Conservation (phyloP, 495 filamentous ascomycete species). For the Penicillium cataractarum region DNA sequence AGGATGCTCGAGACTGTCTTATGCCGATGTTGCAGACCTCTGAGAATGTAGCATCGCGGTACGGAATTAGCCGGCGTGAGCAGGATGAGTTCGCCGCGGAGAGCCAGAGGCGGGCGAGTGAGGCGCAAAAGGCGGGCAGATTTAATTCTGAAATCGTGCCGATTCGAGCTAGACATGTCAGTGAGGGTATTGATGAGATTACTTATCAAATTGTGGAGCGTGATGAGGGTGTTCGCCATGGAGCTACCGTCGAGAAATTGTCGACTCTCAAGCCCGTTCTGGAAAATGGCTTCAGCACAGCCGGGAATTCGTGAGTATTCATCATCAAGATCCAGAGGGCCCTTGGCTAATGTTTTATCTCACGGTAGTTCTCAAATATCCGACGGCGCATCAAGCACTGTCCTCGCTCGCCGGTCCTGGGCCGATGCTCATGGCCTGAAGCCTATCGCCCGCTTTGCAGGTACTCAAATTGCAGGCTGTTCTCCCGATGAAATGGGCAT, state of each 20-base stretch:
- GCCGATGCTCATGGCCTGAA: slow-evolving; percentile 75
- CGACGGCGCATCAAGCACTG: slow-evolving; percentile 70
- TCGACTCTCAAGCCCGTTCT: slow-evolving; percentile 81
- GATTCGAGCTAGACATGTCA: slow-evolving; percentile 68
- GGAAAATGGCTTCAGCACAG: slow-evolving; percentile 76
- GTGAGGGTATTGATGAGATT: slow-evolving; percentile 66
- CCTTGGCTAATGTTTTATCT: neutral
- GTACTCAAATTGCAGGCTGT: slow-evolving; percentile 78
- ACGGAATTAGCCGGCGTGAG: slow-evolving; percentile 67
- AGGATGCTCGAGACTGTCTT: slow-evolving; percentile 76
- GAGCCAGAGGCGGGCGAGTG: slow-evolving; percentile 74
- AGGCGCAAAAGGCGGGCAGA: slow-evolving; percentile 78
- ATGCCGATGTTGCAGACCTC: slow-evolving; percentile 89
- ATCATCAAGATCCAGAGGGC: neutral
- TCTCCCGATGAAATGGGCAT: slow-evolving; percentile 91
- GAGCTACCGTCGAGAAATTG: slow-evolving; percentile 76
- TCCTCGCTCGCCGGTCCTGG: slow-evolving; percentile 82
- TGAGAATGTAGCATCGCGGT: slow-evolving; percentile 84
- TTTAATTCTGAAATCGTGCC: slow-evolving; percentile 86
- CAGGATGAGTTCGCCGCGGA: slow-evolving; percentile 82
- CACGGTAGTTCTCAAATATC: slow-evolving; percentile 36
- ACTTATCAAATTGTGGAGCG: slow-evolving; percentile 69
- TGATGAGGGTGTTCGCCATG: slow-evolving; percentile 82
- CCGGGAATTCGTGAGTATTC: slow-evolving; percentile 53
- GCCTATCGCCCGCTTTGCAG: slow-evolving; percentile 85